Evolutionary conservation across 1,284 basidiomycete genomes (phyloP).

Genomic region (Pseudozyma pruni): DNA sequence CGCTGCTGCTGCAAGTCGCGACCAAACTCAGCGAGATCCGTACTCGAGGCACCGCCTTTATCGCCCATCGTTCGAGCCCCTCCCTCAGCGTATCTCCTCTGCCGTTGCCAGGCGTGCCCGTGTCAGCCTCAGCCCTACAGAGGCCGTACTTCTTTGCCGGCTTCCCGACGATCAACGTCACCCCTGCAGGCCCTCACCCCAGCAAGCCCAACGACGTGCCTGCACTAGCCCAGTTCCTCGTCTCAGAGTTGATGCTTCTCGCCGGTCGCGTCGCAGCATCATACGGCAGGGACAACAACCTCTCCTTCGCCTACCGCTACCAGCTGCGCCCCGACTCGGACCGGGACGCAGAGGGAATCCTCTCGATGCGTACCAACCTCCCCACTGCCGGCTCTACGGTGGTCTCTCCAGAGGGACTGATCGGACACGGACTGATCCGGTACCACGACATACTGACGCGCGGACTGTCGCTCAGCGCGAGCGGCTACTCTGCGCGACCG

Average conservation of each 20-base stretch:
- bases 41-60: slow-evolving; percentile 2
- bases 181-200: neutral
- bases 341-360: slow-evolving; percentile 56
- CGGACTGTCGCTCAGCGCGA: slow-evolving; percentile 16
- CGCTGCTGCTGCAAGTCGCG: slow-evolving; percentile 68
- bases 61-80: slow-evolving; percentile 1
- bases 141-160: slow-evolving; percentile 51
- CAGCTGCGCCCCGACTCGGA: slow-evolving; percentile 68
- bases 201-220: neutral
- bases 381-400: slow-evolving; percentile 32
- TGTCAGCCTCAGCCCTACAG: neutral
- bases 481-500: slow-evolving; percentile 66
- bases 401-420: neutral
- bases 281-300: slow-evolving; percentile 75
- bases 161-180: slow-evolving; percentile 40
- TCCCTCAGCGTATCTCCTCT: slow-evolving; percentile 23
- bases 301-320: slow-evolving; percentile 78
- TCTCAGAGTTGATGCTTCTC: slow-evolving; percentile 86
- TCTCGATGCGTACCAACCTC: slow-evolving; percentile 59
- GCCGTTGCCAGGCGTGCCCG: slow-evolving; percentile 20
- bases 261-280: slow-evolving; percentile 81
- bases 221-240: slow-evolving; percentile 68
- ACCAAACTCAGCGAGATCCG: slow-evolving; percentile 45
- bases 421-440: slow-evolving; percentile 34
- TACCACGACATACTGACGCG: slow-evolving; percentile 26